Evolutionary conservation across 1,139 yeast species (phyloP), one percentile per base, ranked within the genome.

Genomic region (Kodamaea sp.): DNA sequence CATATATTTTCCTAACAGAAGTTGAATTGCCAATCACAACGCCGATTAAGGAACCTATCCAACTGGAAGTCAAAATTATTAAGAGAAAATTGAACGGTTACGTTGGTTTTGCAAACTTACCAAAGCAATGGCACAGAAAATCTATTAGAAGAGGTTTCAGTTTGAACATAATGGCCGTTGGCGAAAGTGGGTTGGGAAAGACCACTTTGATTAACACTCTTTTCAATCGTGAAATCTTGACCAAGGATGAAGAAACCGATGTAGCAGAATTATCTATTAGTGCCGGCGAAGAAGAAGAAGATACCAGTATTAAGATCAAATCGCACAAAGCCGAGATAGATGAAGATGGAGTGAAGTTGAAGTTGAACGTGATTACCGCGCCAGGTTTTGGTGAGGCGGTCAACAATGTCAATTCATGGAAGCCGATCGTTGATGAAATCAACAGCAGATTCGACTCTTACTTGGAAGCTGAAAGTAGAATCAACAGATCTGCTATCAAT

Each of bases 111-210:
- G 96, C 97, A 52, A 94, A 90, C 65, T 75, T 94, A 57, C 99
- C 99, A 43, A 92, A 90, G 62, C 99, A 94, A 71, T 92, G 97
- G 97, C 97, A 92, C 67, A 81, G 96, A 66, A 89, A 87, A 64
- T 84, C 95, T 5, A 82, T 90, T 49, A 84, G 92, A 65, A 80
- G 92, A 61, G 99, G 98, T n/a, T 94, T 92, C 74, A 78, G 73
- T 54, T 79, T 94, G 62, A 94, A 92, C 60, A 62, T 92, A 47
- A 78, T 92, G 79, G 89, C 88, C 41, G 95, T 86, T 44, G 96
- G 95, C 49, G 96, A 88, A 66, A 73, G 84, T 47, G 97, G 98
- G 3, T 75, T 92, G 48, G 99, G 99, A 52, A 94, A 94, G 67
- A 74, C 95, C 29, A 94, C 99, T 24, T 75, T 94, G 55, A 79